Evolutionary conservation across 1,139 yeast species (phyloP).

Genomic region (Candida albicans): DNA sequence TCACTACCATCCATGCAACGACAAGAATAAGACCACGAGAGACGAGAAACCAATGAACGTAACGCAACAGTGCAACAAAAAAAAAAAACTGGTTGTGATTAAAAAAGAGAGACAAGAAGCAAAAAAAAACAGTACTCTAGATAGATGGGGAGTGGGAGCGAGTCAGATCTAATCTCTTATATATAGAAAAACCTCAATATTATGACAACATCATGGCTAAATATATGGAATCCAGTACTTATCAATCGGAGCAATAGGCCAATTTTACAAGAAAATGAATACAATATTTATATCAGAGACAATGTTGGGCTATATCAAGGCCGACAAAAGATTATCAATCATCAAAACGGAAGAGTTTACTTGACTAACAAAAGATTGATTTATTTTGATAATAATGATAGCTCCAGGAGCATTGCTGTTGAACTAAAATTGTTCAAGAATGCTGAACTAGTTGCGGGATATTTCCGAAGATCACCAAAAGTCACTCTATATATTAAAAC

Average conservation of each 20-base stretch:
- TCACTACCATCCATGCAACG: too few species aligned
- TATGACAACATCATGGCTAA: constrained; percentile 15
- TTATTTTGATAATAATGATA: constrained; percentile 59
- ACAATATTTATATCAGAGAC: constrained; percentile 49
- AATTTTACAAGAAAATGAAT: constrained; percentile 38
- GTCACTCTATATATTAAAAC: constrained; percentile 40
- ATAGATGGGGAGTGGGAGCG: too few species aligned
- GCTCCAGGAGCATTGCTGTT: constrained; percentile 48
- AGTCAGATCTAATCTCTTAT: neutral
- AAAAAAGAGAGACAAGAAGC: neutral
- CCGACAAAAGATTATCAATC: constrained; percentile 56
- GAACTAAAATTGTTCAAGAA: constrained; percentile 46
- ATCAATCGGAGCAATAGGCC: constrained; percentile 52
- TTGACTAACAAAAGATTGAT: constrained; percentile 73
- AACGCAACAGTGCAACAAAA: too few species aligned
- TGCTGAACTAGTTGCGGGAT: constrained; percentile 56
- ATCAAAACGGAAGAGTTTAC: constrained; percentile 77
- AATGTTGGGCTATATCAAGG: constrained; percentile 73
- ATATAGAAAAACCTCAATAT: neutral
- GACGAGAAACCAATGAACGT: too few species aligned
- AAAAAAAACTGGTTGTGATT: too few species aligned
- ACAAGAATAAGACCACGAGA: too few species aligned
- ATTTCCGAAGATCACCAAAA: constrained; percentile 79
- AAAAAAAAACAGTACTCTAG: neutral
- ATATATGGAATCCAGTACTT: constrained; percentile 38